These are phyloP conservation scores for Mucor lusitanicus DNA, from an alignment of 371 early-diverging fungal genomes.

Conservation along the genomic window DNA sequence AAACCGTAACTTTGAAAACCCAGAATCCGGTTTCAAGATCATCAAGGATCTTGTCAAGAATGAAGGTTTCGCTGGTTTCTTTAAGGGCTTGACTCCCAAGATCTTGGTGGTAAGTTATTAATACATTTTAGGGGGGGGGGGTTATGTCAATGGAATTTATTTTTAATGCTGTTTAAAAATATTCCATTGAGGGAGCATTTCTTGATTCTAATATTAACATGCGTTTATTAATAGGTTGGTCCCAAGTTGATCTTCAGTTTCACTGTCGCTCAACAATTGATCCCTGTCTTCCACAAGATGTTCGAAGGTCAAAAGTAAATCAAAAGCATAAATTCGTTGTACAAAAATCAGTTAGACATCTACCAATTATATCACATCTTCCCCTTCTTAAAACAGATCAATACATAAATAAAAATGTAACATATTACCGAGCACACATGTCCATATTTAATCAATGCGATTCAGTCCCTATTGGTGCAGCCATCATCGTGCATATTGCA, in stretches of 20 bases:
- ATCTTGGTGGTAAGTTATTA: conserved; percentile 69
- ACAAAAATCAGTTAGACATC: conserved; percentile 7
- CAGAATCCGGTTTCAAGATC: conserved; percentile 86
- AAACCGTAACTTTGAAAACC: conserved; percentile 85
- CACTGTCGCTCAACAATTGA: conserved; percentile 94
- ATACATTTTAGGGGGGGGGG: background rate
- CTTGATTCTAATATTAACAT: background rate
- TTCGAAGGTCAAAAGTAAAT: conserved; percentile 28
- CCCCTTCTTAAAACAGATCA: background rate
- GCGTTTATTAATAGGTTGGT: conserved; percentile 65
- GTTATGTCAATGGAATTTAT: background rate
- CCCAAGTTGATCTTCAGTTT: conserved; percentile 98
- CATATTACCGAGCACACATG: background rate
- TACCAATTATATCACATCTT: conserved; percentile 5
- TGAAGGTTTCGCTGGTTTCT: conserved; percentile 94
- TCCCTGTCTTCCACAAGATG: conserved; percentile 75
- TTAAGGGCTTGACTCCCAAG: conserved; percentile 98
- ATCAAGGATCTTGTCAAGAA: conserved; percentile 84
- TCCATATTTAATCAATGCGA: background rate
- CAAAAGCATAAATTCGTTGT: background rate
- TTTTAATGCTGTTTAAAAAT: background rate
- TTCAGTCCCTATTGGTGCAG: conserved; percentile 5
- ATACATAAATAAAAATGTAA: conserved; percentile 4
- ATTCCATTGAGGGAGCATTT: background rate
- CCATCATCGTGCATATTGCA: background rate